A percentile compares a stretch with the other conserved stretches of the same genome.
Conservation (phyloP, 768 basidiomycete genomes). For the Phlebiopsis flavidoalba region DNA sequence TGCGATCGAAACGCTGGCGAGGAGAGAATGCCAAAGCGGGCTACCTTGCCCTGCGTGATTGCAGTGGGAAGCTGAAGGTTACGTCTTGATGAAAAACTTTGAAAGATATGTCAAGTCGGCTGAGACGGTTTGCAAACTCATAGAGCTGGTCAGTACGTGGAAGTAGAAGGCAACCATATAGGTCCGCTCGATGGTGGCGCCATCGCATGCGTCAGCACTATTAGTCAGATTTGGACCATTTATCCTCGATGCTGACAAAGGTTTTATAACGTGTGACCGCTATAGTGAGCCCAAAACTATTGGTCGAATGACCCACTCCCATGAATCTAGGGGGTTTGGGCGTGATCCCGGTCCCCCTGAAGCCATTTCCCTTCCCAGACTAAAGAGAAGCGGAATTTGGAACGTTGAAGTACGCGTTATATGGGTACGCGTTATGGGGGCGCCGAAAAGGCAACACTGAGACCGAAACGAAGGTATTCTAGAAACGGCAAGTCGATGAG, state of each 20-base stretch:
- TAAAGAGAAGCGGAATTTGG: conserved; percentile 44
- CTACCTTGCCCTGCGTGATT: neutral
- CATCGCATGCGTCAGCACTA: conserved; percentile 34
- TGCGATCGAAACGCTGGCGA: conserved; percentile 37
- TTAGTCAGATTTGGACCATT: too few species aligned
- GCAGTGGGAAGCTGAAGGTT: conserved; percentile 32
- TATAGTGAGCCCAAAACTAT: neutral
- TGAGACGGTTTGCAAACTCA: conserved; percentile 31
- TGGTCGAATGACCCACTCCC: conserved; percentile 32
- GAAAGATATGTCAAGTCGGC: conserved; percentile 29
- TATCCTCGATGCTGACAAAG: conserved; percentile 30
- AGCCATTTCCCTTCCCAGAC: conserved; percentile 41
- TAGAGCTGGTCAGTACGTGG: conserved; percentile 35
- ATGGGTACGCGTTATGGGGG: too few species aligned
- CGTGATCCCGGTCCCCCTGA: conserved; percentile 28
- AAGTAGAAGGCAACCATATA: conserved; percentile 50
- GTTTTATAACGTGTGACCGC: neutral
- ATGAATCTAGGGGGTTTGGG: conserved; percentile 45
- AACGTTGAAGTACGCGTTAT: conserved; percentile 33
- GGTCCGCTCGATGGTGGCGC: conserved; percentile 36
- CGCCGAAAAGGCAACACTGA: conserved; percentile 48
- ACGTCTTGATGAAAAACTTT: conserved; percentile 33
- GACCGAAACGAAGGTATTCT: conserved; percentile 34
- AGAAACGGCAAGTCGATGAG: conserved; percentile 40
- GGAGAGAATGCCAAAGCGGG: conserved; percentile 16